Conservation (phyloP, 192 early-diverging fungal species). For the Backusella luteola region DNA sequence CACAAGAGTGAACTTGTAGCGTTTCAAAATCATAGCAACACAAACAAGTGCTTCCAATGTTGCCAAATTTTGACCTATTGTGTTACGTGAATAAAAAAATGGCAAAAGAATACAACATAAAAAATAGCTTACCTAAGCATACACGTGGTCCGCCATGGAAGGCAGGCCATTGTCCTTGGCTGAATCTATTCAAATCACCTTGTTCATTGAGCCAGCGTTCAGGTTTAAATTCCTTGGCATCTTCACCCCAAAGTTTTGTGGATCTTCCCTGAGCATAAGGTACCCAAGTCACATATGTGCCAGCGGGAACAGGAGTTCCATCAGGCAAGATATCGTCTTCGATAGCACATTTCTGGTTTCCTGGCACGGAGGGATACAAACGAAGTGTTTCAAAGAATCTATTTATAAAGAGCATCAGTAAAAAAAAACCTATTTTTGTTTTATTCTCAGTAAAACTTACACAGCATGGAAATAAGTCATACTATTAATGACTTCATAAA, state of each 20-base stretch:
- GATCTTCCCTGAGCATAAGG: conserved; percentile 53
- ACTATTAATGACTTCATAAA: conserved; percentile 29
- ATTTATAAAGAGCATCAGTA: background rate
- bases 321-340: conserved; percentile 60
- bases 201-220: conserved; percentile 61
- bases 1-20: conserved; percentile 38
- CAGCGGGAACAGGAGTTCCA: conserved; percentile 51
- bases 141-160: conserved; percentile 58
- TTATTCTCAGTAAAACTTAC: conserved; percentile 12
- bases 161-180: conserved; percentile 48
- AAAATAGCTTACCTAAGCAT: conserved; percentile 13
- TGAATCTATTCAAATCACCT: conserved; percentile 29
- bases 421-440: background rate
- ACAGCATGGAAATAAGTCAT: conserved; percentile 39
- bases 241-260: conserved; percentile 57
- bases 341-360: conserved; percentile 51
- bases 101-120: background rate
- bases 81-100: background rate
- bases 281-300: conserved; percentile 48
- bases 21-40: conserved; percentile 35
- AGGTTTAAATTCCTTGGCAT: conserved; percentile 62
- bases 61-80: conserved; percentile 42
- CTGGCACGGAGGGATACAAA: conserved; percentile 66
- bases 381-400: conserved; percentile 56
- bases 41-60: conserved; percentile 43